These are phyloP conservation scores for Mycena chlorophos DNA, from an alignment of 768 basidiomycete genomes.

Conservation along the genomic window DNA sequence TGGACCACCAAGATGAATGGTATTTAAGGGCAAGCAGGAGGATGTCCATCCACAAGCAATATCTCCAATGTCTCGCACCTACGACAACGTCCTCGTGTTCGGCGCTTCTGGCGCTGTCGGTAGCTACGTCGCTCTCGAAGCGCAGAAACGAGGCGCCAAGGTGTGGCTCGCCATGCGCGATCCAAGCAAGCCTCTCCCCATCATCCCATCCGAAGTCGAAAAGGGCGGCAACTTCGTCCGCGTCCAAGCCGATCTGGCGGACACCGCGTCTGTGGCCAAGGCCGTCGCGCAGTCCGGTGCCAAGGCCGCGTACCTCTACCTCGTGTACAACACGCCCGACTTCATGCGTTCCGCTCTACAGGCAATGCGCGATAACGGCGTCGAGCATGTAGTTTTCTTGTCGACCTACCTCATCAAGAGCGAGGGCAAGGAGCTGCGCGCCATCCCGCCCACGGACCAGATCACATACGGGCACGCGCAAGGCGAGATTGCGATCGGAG, in stretches of 20 bases:
- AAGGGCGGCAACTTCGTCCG: background rate
- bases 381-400: background rate
- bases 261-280: background rate
- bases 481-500: background rate
- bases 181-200: background rate
- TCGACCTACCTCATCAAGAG: background rate
- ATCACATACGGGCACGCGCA: background rate
- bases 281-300: background rate
- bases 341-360: background rate
- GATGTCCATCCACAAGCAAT: too few species aligned
- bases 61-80: slow-evolving; percentile 24
- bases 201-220: background rate
- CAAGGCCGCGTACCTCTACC: background rate
- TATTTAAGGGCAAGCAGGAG: too few species aligned
- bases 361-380: background rate
- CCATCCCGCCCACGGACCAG: background rate
- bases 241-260: background rate
- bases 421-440: background rate
- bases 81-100: slow-evolving; percentile 13
- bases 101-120: background rate
- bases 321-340: background rate
- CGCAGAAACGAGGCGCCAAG: background rate
- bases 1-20: too few species aligned
- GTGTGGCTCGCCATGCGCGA: too few species aligned
- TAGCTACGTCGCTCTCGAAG: background rate